Conservation (phyloP, 129 eudicot species). For the Lactuca saligna region DNA sequence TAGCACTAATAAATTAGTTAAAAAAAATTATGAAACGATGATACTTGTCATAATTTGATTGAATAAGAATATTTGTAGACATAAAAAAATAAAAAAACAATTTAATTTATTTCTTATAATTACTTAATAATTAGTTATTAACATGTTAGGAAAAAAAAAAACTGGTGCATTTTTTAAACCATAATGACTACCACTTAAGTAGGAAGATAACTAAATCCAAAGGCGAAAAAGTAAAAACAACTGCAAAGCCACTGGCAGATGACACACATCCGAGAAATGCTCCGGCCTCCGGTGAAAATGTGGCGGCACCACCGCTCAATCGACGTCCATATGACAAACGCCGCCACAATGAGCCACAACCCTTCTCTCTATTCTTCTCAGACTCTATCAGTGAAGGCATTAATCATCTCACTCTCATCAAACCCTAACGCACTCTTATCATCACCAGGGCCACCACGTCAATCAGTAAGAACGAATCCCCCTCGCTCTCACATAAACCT, state of each 20-base stretch:
- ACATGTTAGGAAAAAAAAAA: too few species aligned
- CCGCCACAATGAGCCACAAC: constrained; percentile 12
- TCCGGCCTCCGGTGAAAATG: constrained; percentile 31
- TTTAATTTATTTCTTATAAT: too few species aligned
- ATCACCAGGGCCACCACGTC: constrained; percentile 19
- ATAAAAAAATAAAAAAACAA: too few species aligned
- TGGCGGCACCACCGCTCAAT: constrained; percentile 21
- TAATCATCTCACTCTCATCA: constrained; percentile 33
- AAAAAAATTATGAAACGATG: too few species aligned
- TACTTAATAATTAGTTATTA: too few species aligned
- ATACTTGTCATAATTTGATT: too few species aligned
- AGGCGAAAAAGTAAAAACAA: background rate
- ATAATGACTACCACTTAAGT: too few species aligned
- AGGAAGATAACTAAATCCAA: background rate
- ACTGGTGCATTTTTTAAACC: too few species aligned
- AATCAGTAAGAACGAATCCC: background rate
- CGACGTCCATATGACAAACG: constrained; percentile 25
- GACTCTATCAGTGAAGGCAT: constrained; percentile 5
- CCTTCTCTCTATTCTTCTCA: constrained; percentile 23
- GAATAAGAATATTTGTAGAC: too few species aligned
- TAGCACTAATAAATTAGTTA: too few species aligned
- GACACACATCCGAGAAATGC: background rate
- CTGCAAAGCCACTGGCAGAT: constrained; percentile 15
- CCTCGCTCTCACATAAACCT: constrained; percentile 16
- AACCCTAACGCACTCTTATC: constrained; percentile 34